Conservation (phyloP, 2,329 filamentous ascomycete genomes). For the Botryotinia calthae region DNA sequence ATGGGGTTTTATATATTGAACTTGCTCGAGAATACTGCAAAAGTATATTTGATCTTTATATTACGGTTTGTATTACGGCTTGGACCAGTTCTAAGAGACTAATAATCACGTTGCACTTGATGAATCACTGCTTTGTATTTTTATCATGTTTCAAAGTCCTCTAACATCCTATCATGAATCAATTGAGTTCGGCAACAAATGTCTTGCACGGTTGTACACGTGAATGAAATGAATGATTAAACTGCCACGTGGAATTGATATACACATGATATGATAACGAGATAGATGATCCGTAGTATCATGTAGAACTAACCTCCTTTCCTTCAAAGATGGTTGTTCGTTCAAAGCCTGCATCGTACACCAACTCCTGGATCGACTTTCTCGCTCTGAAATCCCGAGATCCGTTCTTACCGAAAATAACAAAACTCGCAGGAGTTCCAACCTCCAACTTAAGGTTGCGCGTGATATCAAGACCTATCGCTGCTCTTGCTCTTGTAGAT, state of each 20-base stretch:
- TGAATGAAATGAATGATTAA: conserved; percentile 8
- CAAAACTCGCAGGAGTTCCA: conserved; percentile 34
- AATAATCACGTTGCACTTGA: neutral
- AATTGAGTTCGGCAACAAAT: neutral
- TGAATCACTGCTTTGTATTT: neutral
- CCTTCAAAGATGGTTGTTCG: conserved; percentile 34
- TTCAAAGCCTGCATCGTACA: conserved; percentile 35
- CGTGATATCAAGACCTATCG: conserved; percentile 32
- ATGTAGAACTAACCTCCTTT: conserved; percentile 18
- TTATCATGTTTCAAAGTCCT: neutral
- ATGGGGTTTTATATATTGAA: neutral
- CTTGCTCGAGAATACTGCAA: neutral
- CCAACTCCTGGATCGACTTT: conserved; percentile 34
- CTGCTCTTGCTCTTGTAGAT: conserved; percentile 34
- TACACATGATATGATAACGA: neutral
- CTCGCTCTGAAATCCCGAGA: conserved; percentile 29
- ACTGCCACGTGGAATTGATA: conserved; percentile 8
- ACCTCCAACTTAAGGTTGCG: conserved; percentile 26
- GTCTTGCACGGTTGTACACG: conserved; percentile 11
- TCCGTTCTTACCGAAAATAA: conserved; percentile 31
- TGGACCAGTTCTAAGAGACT: neutral
- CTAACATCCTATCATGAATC: neutral
- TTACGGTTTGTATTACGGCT: neutral
- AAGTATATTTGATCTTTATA: neutral
- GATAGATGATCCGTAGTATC: neutral